A percentile compares a stretch with the other conserved stretches of the same genome.
phyloP scores from a whole-genome alignment of 169 alveolate species.

The Cryptosporidium viatorum region DNA sequence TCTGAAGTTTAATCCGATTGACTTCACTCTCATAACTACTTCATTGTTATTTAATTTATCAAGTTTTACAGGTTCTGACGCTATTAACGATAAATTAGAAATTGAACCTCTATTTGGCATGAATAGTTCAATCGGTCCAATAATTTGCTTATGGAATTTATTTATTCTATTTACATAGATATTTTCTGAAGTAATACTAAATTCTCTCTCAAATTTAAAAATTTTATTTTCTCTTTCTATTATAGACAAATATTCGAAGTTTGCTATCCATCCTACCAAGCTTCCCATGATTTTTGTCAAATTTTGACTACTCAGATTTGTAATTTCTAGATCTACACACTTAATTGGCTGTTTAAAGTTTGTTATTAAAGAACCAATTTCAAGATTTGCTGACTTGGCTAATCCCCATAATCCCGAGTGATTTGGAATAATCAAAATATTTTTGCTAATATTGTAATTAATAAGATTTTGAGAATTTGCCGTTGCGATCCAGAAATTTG shows the following conservation, averaged over 20 bases:
- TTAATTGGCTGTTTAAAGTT: slow-evolving; percentile 49
- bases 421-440: slow-evolving; percentile 67
- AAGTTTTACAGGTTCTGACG: not conserved
- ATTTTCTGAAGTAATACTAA: slow-evolving; percentile 21
- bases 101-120: slow-evolving; percentile 66
- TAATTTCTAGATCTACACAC: slow-evolving; percentile 40
- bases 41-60: not conserved
- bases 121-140: slow-evolving; percentile 43
- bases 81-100: slow-evolving; percentile 17
- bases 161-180: slow-evolving; percentile 28
- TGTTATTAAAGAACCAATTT: slow-evolving; percentile 29
- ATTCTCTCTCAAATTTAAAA: slow-evolving; percentile 44
- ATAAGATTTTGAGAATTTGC: slow-evolving; percentile 34
- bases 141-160: not conserved
- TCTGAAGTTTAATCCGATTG: slow-evolving; percentile 81
- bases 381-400: slow-evolving; percentile 80
- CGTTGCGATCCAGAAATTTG: slow-evolving; percentile 46
- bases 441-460: not conserved
- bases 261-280: slow-evolving; percentile 13
- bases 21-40: slow-evolving; percentile 74
- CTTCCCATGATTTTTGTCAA: not conserved
- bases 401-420: slow-evolving; percentile 87
- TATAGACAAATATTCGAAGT: slow-evolving; percentile 20
- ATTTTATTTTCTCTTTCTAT: not conserved
- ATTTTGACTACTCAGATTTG: not conserved